Percentiles rank a stretch among this genome's conserved stretches.
Conservation (phyloP, 441 rosid genomes). For the Geranium incanum region DNA sequence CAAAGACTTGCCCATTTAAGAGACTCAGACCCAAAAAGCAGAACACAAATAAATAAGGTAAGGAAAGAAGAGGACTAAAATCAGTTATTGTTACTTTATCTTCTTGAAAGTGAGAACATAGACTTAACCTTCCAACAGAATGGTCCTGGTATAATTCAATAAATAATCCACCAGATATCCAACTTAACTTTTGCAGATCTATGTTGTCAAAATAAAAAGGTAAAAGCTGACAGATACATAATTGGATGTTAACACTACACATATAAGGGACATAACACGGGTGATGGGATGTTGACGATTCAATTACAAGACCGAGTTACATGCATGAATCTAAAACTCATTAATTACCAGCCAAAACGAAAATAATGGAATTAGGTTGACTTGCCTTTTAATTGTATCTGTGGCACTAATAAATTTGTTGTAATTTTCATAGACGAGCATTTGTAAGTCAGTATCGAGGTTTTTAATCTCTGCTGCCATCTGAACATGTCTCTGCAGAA, state of each 20-base stretch:
- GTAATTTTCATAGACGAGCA: slow-evolving; percentile 90
- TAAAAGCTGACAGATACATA: not conserved
- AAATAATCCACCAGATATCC: not conserved
- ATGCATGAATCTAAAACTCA: slow-evolving; percentile 1
- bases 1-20: not conserved
- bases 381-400: slow-evolving; percentile 86
- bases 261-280: not conserved
- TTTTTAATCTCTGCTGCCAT: slow-evolving; percentile 99
- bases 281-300: not conserved
- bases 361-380: not conserved
- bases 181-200: not conserved
- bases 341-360: not conserved
- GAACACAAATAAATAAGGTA: not conserved
- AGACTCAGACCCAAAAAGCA: not conserved
- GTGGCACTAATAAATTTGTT: slow-evolving; percentile 95
- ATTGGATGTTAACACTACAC: not conserved
- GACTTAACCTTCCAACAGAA: not conserved
- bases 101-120: not conserved
- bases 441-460: slow-evolving; percentile 96
- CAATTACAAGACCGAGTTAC: not conserved
- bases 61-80: not conserved
- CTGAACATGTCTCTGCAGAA: slow-evolving; percentile 81
- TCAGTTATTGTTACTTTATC: not conserved
- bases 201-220: not conserved
- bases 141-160: not conserved